Evolutionary conservation across 1,284 basidiomycete genomes (phyloP), one percentile per base, ranked within the genome.

Genomic region (Schizopora paradoxa): DNA sequence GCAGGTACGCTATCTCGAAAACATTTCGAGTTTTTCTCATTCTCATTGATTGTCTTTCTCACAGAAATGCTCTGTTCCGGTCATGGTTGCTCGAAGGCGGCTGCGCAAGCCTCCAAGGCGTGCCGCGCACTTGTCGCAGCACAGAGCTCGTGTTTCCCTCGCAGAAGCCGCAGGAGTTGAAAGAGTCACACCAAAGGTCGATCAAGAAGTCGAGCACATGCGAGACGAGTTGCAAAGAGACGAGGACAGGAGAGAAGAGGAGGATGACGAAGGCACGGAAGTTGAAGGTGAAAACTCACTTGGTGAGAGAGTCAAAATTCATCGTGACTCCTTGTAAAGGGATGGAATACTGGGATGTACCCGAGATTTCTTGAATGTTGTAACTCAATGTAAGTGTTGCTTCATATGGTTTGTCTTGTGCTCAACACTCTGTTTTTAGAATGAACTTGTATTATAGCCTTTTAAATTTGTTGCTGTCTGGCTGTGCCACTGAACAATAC

Each of bases 21-120:
- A n/a, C 21, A 44, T 36, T 31, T n/a, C 4, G 19, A 19, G 28
- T 46, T 42, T 34, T 40, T 25, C 22, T 43, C 33, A 1, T 16
- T 37, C 21, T 33, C 27, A 35, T 10, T 26, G 33, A 41, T 19
- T 31, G 28, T n/a, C 35, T 39, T 37, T 42, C 21, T 49, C 22
- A 29, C 44, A 92, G 68, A 92, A 91, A 67, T 89, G 82, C 45
- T 87, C 82, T 3, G 91, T 91, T 0, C 93, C 89, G 2, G 91
- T 94, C 48, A 94, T 94, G 91, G 86, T 91, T 41, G 87, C 89
- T 6, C 85, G 89, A 32, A 79, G 89, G 39, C 74, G 89, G 4
- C 78, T 92, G 56, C 87, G 87, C 61, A 78, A 87, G 5, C 80
- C 81, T 6, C 77, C 81, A 7, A 72, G 73, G 36, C 77, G 74